Base-by-base conservation (phyloP, 1,284 basidiomycete genomes). In the Ceratobasidium sp. region DNA sequence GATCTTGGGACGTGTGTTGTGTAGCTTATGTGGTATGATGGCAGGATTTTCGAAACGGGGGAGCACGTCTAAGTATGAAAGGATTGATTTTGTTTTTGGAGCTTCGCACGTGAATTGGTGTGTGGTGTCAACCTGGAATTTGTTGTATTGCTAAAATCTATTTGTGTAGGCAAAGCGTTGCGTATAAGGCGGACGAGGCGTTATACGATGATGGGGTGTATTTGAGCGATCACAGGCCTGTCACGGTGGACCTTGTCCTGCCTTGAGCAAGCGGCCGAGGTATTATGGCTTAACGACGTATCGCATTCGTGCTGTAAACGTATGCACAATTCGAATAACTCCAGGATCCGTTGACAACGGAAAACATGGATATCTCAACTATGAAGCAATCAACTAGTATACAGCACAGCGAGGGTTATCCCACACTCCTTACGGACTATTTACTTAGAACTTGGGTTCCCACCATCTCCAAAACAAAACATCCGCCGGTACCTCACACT, bases 41-140 rank as follows among this genome's bases (percentile, higher is more conserved):
- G 19, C 57, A 76, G 76, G 87, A 0, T 90, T 89, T 80, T 83
- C 82, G 15, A 79, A 80, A 13, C 85, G 86, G 1, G 82, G 84
- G 6, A 84, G 87, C 77, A 82, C 84, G 5, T 82, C 82, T 0
- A 76, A 80, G 4, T 88, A 85, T 83, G 80, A 80, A 25, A 84
- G 87, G 71, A 89, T 90, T 77, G 89, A 89, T 79, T 89, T 89
- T 79, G 82, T 89, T 0, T 87, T 88, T 77, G 89, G 87, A 2
- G 87, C 86, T 15, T 87, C 83, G 77, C 87, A 86, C 77, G 80
- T 83, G 1, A 84, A 84, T 65, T 89, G 88, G 88, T 89, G 78
- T 77, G 87, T 83, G 32, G 59, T 7, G 71, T 49, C 40, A 17
- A 43, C 67, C 34, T 57, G 51, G 13, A 46, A 32, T 13, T 65